These are phyloP conservation scores for Tricholoma saponaceum DNA, from an alignment of 768 basidiomycete species.

Conservation along the genomic window DNA sequence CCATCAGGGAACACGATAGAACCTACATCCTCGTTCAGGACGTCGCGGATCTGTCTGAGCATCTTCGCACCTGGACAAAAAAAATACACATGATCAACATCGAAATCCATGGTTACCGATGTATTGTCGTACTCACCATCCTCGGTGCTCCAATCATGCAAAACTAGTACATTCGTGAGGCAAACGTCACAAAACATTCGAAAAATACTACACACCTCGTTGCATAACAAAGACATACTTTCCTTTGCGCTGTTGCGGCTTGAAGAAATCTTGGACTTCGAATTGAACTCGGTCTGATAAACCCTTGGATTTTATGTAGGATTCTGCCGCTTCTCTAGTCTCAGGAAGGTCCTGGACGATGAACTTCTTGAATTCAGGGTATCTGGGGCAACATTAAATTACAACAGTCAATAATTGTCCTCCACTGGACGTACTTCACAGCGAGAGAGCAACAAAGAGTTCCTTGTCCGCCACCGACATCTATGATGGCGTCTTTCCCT, in stretches of 20 bases:
- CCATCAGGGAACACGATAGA: neutral
- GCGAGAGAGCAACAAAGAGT: slow-evolving; percentile 35
- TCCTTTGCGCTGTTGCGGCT: slow-evolving; percentile 35
- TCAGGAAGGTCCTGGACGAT: slow-evolving; percentile 36
- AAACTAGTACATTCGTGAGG: slow-evolving; percentile 18
- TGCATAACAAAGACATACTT: slow-evolving; percentile 36
- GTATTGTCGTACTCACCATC: slow-evolving; percentile 16
- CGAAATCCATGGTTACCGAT: neutral
- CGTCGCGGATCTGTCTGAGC: slow-evolving; percentile 30
- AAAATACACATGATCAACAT: neutral
- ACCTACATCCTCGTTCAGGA: slow-evolving; percentile 29
- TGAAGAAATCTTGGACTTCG: slow-evolving; percentile 36
- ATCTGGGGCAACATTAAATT: slow-evolving; percentile 19
- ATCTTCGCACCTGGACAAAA: slow-evolving; percentile 29
- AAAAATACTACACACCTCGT: slow-evolving; percentile 21
- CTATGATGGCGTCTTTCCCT: slow-evolving; percentile 35
- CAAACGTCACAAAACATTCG: neutral
- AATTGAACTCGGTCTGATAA: slow-evolving; percentile 29
- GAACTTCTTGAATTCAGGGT: slow-evolving; percentile 33
- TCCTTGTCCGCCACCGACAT: slow-evolving; percentile 38
- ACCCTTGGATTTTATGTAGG: slow-evolving; percentile 29
- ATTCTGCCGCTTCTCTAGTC: slow-evolving; percentile 28
- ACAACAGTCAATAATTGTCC: neutral
- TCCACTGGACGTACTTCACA: slow-evolving; percentile 26
- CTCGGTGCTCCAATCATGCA: slow-evolving; percentile 35